Base-by-base conservation (phyloP, 139 green algal genomes). In the Deuterostichococcus epilithicus region DNA sequence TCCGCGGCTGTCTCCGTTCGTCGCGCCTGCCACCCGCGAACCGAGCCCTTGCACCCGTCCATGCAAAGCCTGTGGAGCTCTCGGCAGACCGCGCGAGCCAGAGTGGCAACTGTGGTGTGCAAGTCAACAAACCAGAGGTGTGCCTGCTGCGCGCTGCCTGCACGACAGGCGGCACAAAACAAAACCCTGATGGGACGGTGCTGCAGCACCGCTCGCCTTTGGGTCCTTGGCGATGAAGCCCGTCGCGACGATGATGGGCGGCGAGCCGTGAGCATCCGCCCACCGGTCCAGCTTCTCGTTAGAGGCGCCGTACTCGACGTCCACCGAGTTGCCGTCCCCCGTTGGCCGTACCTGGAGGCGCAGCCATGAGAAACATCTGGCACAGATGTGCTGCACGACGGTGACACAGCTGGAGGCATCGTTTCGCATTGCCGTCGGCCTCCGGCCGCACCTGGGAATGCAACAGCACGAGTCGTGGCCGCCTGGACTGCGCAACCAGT, bases 201-300 rank as follows among this genome's bases (percentile, higher is more conserved):
- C 6, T 74, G 10, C 39, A 76, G 71, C 28, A 37, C 33, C 80
- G 83, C 4, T 76, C 44, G 70, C 75, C 77, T 88, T 80, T 0
- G 79, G 80, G 33, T 86, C 91, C 52, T 85, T 86, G 35, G 95
- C 95, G 65, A 99, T 97, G 90, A 99, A 99, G n/a, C 95, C 95
- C 0, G 94, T 98, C 26, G 88, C 89, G 0, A 98, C 82, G 2
- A 98, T 85, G 58, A 95, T 69, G 63, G 63, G 28, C 36, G 88
- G 81, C n/a, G 39, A 58, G 45, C 84, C 83, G 67, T 92, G 72
- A 36, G 72, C 77, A 26, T 73, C 75, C 37, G 84, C 77, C 84
- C 80, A 88, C 23, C 33, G 37, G 70, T 98, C 93, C 78, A 98
- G 83, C 26, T 81, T 83, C 5, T 47, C 72, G 78, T 96, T 90